Base-by-base conservation (phyloP, 805 yeast genomes). In the Gaillardinia entomophila region DNA sequence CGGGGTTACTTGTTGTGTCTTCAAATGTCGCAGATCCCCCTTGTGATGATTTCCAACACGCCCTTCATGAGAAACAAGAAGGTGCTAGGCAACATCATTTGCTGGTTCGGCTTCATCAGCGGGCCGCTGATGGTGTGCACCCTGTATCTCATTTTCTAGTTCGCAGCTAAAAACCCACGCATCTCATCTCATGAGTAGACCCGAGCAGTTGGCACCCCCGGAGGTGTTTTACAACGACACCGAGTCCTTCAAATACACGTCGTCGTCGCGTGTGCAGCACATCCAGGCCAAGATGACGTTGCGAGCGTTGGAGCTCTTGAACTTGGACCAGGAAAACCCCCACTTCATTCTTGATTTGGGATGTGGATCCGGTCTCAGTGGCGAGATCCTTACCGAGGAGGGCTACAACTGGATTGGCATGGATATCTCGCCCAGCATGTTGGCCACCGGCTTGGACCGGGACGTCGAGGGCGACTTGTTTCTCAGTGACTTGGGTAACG, bases 231-330 rank as follows among this genome's bases (percentile, higher is more conserved):
- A 92, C 57, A 83, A 88, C 68, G 97, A 89, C 34, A 60, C 77
- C 2, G 98, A 92, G 58, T 84, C 97, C 0, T 68, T 71, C 42
- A 92, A 92, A 52, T 92, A 92, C 58, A 92, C 97, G 0, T 71
- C 82, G 2, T 85, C 95, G 4, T 83, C 96, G 4, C 92, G 98
- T 71, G 96, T 92, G 31, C 98, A 92, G 64, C 96, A 89, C 54
- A 92, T 92, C 49, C 98, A 92, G 60, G 97, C 97, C 2, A 84
- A 86, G 55, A 92, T 92, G 98, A 88, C 98, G 0, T 69, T 90
- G 27, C 71, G 98, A 47, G 96, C 97, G 0, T 65, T 92, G 29
- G 98, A 92, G 48, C 66, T 92, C 24, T 63, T 92, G 35, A 85
- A 88, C 54, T 60, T 92, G 25, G 82, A 83, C 19, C 32, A 42